Conservation (phyloP, 768 basidiomycete genomes). For the Udeniomyces megalosporus region DNA sequence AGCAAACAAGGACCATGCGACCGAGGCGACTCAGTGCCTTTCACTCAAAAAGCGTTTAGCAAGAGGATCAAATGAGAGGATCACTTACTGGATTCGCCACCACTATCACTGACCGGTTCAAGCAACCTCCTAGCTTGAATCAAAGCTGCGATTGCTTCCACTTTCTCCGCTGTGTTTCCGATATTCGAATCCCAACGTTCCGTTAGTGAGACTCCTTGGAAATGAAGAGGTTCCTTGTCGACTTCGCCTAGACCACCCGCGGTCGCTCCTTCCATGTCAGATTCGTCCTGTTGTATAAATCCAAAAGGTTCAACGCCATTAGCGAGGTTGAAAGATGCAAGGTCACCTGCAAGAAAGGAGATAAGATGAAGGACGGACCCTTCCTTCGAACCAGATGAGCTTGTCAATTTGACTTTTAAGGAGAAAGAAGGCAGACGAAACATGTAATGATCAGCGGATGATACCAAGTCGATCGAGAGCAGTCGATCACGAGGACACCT, state of each 20-base stretch:
- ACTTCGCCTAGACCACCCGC: slow-evolving; percentile 41
- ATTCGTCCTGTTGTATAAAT: neutral
- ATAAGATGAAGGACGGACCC: slow-evolving; percentile 18
- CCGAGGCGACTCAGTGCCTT: neutral
- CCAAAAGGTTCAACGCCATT: neutral
- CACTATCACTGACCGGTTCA: neutral
- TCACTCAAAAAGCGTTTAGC: no score
- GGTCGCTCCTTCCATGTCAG: slow-evolving; percentile 5
- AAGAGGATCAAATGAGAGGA: no score
- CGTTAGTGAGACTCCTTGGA: slow-evolving; percentile 68
- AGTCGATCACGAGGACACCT: no score
- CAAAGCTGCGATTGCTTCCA: slow-evolving; percentile 13
- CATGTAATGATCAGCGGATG: neutral
- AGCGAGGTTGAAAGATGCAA: neutral
- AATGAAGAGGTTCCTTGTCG: slow-evolving; percentile 59
- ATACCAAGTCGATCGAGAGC: neutral
- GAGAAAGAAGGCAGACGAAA: neutral
- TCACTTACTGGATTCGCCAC: neutral
- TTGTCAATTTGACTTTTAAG: slow-evolving; percentile 55
- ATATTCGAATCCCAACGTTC: slow-evolving; percentile 95
- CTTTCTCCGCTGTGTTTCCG: slow-evolving; percentile 69
- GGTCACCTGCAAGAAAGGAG: neutral
- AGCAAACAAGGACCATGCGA: neutral
- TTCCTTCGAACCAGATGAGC: slow-evolving; percentile 82
- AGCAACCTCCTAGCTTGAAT: slow-evolving; percentile 7